Evolutionary conservation across 2,329 filamentous ascomycete species (phyloP).

Genomic region (Trichoderma hamatum): DNA sequence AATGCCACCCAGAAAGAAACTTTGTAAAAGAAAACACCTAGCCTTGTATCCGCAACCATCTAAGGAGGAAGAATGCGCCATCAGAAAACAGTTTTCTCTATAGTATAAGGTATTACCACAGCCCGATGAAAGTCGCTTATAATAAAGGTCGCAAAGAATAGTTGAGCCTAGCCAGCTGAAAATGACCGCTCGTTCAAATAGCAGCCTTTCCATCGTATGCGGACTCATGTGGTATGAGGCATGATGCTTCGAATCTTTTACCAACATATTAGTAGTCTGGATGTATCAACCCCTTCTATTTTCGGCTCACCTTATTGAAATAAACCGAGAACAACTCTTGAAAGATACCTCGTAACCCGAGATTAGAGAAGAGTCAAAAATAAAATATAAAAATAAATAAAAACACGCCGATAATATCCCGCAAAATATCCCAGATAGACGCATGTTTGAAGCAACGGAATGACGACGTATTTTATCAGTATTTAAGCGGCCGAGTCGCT

Average conservation of each 20-base stretch:
- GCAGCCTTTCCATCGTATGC: not conserved
- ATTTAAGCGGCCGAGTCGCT: not conserved
- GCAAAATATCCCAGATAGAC: not conserved
- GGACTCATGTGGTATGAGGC: not conserved
- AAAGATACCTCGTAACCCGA: not conserved
- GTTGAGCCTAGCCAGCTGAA: not conserved
- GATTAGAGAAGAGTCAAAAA: not conserved
- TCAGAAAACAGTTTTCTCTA: not conserved
- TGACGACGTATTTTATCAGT: not conserved
- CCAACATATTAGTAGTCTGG: not conserved
- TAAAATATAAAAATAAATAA: not conserved
- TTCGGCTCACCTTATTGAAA: not conserved
- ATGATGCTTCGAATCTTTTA: not conserved
- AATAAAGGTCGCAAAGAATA: not conserved
- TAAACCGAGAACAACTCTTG: not conserved
- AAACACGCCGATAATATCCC: not conserved
- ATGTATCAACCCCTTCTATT: not conserved
- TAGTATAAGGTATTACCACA: not conserved
- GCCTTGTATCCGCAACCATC: not conserved
- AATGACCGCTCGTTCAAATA: not conserved
- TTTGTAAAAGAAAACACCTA: constrained; percentile 4
- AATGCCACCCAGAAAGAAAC: not conserved
- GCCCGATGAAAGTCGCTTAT: not conserved
- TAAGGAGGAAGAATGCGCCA: not conserved
- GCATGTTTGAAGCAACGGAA: not conserved